Conservation (phyloP, 2,329 filamentous ascomycete genomes). For the Parastagonospora nodorum region DNA sequence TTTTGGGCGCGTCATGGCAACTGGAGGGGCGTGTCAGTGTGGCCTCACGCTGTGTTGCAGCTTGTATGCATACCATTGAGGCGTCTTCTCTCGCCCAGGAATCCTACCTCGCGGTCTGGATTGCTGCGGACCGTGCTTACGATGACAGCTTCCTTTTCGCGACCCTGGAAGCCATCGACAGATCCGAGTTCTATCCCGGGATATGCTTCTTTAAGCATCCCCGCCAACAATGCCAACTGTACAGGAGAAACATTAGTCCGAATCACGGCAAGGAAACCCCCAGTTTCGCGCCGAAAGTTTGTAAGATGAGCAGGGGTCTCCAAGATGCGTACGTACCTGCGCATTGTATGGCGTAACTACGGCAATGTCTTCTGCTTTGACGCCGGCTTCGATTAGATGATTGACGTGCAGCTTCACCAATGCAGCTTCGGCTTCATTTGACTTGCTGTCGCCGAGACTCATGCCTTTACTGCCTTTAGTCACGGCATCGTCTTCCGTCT, state of each 20-base stretch:
- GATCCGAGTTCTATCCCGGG: slow-evolving; percentile 92
- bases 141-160: slow-evolving; percentile 94
- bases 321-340: slow-evolving; percentile 60
- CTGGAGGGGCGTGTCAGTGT: slow-evolving; percentile 53
- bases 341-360: slow-evolving; percentile 97
- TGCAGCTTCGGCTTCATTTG: slow-evolving; percentile 87
- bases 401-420: slow-evolving; percentile 79
- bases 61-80: slow-evolving; percentile 74
- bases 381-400: slow-evolving; percentile 76
- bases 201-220: slow-evolving; percentile 77
- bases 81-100: slow-evolving; percentile 86
- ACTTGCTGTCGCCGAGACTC: slow-evolving; percentile 76
- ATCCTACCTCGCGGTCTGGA: slow-evolving; percentile 82
- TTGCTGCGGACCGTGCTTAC: slow-evolving; percentile 96
- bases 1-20: slow-evolving; percentile 95
- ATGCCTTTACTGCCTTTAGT: slow-evolving; percentile 54
- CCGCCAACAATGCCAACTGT: slow-evolving; percentile 76
- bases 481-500: slow-evolving; percentile 72
- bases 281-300: slow-evolving; percentile 7
- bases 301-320: slow-evolving; percentile 7
- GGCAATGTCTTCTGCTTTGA: slow-evolving; percentile 83
- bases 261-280: slow-evolving; percentile 1
- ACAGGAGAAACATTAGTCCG: slow-evolving; percentile 14
- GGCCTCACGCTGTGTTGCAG: slow-evolving; percentile 4
- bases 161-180: slow-evolving; percentile 95